These are phyloP conservation scores for Casuarina glauca DNA, from an alignment of 306 rosid genomes.

Conservation along the genomic window DNA sequence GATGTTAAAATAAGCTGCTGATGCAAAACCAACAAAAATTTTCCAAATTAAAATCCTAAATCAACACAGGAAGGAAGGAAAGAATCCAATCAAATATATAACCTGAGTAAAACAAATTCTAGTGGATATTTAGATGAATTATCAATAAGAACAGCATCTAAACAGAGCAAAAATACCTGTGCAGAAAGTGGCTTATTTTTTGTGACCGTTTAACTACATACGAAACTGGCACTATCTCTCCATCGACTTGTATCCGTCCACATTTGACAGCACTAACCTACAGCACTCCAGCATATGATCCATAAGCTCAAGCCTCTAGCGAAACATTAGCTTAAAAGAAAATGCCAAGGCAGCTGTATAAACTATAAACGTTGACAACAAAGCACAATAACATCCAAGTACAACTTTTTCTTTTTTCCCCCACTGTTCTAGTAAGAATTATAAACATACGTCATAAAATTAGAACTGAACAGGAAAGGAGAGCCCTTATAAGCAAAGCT, in stretches of 20 bases:
- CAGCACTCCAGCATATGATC: not conserved
- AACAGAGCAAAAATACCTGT: conserved; percentile 54
- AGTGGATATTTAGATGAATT: not conserved
- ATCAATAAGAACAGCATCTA: conserved; percentile 11
- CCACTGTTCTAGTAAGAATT: no score
- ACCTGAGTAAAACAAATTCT: no score
- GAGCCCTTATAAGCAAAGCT: no score
- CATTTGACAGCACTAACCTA: conserved; percentile 58
- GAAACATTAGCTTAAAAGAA: not conserved
- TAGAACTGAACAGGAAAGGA: no score
- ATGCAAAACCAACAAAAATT: not conserved
- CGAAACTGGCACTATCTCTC: conserved; percentile 49
- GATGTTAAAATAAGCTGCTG: not conserved
- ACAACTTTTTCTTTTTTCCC: no score
- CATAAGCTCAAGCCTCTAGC: not conserved
- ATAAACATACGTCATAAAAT: no score
- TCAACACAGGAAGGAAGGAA: no score
- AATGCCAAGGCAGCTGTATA: not conserved
- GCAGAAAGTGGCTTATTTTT: conserved; percentile 80
- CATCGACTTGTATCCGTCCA: conserved; percentile 60
- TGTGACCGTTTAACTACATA: conserved; percentile 64
- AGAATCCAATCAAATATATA: no score
- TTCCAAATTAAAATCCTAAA: no score
- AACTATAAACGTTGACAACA: not conserved
- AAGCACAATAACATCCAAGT: not conserved